A percentile compares a stretch with the other conserved stretches of the same genome.
phyloP scores from a whole-genome alignment of 169 alveolate species.

The Babesia ovata region DNA sequence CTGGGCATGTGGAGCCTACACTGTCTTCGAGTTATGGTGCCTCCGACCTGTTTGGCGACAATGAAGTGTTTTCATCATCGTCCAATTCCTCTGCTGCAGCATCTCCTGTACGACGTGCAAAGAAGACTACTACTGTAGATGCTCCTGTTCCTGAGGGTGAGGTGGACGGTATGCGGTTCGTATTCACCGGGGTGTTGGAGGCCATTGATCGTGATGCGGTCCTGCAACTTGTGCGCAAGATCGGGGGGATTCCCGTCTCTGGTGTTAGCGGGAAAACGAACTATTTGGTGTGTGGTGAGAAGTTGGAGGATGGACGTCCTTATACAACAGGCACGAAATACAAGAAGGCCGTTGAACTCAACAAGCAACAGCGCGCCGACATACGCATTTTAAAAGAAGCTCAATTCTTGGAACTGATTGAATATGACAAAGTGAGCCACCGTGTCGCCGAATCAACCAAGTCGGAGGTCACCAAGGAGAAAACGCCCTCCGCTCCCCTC shows the following conservation, averaged over 20 bases:
- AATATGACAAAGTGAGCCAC: conserved; percentile 33
- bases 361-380: conserved; percentile 49
- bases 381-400: conserved; percentile 79
- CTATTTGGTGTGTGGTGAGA: conserved; percentile 89
- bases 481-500: background rate
- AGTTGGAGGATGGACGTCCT: conserved; percentile 94
- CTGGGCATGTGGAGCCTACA: too few species aligned
- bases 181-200: conserved; percentile 86
- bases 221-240: conserved; percentile 75
- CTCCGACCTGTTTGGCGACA: conserved; percentile 18
- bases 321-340: conserved; percentile 88
- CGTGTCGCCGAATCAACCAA: conserved; percentile 8
- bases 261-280: conserved; percentile 89
- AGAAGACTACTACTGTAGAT: background rate
- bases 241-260: conserved; percentile 89
- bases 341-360: conserved; percentile 78
- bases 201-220: conserved; percentile 79
- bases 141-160: background rate
- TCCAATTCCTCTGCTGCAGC: background rate
- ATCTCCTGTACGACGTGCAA: background rate
- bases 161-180: conserved; percentile 78
- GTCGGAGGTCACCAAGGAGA: background rate
- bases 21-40: background rate
- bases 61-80: conserved; percentile 11
- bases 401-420: conserved; percentile 75